A percentile compares a stretch with the other conserved stretches of the same genome.
phyloP scores from a whole-genome alignment of 257 asterid genomes.

The Solanum commersonii region DNA sequence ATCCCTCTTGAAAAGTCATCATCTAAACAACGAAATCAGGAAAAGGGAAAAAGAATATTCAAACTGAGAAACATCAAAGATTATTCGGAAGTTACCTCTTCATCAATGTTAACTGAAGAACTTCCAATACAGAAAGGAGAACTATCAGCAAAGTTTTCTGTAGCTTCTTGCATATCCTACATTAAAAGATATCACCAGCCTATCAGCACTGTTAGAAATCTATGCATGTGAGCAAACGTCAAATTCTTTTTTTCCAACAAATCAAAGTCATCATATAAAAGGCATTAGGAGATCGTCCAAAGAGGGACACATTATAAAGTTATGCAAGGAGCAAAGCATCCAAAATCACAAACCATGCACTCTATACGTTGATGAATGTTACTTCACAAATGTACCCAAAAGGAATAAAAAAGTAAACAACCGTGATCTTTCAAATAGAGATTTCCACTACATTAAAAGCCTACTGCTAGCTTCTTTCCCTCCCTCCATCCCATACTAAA shows the following conservation, averaged over 20 bases:
- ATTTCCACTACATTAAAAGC: neutral
- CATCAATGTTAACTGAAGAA: constrained; percentile 22
- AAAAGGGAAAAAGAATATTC: neutral
- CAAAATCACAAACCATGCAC: neutral
- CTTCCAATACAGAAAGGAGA: constrained; percentile 15
- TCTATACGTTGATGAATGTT: neutral
- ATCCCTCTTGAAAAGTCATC: neutral
- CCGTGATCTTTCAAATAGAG: neutral
- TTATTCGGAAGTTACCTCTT: constrained; percentile 11
- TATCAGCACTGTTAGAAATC: neutral
- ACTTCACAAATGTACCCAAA: neutral
- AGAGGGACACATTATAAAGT: neutral
- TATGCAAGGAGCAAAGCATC: neutral
- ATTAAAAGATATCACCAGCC: neutral
- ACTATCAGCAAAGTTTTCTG: constrained; percentile 19
- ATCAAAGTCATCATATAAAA: neutral
- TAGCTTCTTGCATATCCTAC: constrained; percentile 29
- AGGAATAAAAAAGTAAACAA: neutral
- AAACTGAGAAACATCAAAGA: neutral
- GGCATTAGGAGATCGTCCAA: neutral
- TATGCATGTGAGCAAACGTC: neutral
- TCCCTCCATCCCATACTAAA: neutral
- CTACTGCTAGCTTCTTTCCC: neutral
- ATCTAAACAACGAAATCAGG: neutral
- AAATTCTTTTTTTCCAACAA: neutral